phyloP scores from a whole-genome alignment of 768 basidiomycete genomes.

The Podaxis rugospora region DNA sequence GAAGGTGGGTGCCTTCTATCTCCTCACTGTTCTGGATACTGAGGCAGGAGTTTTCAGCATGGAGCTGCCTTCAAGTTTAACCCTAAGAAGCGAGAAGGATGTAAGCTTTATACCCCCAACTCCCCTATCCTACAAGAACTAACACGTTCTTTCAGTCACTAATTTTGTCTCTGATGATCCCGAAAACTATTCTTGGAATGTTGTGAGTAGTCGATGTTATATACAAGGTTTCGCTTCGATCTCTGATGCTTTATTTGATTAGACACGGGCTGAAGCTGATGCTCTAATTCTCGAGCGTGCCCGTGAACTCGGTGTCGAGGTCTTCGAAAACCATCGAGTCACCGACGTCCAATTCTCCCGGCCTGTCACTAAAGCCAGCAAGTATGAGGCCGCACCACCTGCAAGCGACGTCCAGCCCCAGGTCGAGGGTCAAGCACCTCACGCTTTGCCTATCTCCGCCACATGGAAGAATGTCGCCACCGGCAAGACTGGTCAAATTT shows the following conservation, averaged over 20 bases:
- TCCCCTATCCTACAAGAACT: not conserved
- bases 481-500: slow-evolving; percentile 36
- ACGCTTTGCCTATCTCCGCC: slow-evolving; percentile 27
- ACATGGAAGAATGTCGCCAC: slow-evolving; percentile 19
- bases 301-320: slow-evolving; percentile 34
- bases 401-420: not conserved
- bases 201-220: slow-evolving; percentile 29
- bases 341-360: slow-evolving; percentile 39
- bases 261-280: slow-evolving; percentile 53
- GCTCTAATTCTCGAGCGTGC: slow-evolving; percentile 51
- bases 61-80: slow-evolving; percentile 60
- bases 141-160: slow-evolving; percentile 36
- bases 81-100: slow-evolving; percentile 52
- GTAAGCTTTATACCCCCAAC: slow-evolving; percentile 27
- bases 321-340: slow-evolving; percentile 44
- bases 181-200: slow-evolving; percentile 51
- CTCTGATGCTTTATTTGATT: not conserved
- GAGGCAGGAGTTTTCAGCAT: slow-evolving; percentile 29
- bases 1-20: slow-evolving; percentile 21
- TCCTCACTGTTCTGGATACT: not conserved
- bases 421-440: slow-evolving; percentile 16
- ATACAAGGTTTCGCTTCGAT: not conserved
- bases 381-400: slow-evolving; percentile 21
- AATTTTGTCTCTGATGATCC: slow-evolving; percentile 49
- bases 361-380: slow-evolving; percentile 22